Evolutionary conservation across 169 alveolate species (phyloP), one percentile per base, ranked within the genome.

Genomic region (Plasmodium berghei): DNA sequence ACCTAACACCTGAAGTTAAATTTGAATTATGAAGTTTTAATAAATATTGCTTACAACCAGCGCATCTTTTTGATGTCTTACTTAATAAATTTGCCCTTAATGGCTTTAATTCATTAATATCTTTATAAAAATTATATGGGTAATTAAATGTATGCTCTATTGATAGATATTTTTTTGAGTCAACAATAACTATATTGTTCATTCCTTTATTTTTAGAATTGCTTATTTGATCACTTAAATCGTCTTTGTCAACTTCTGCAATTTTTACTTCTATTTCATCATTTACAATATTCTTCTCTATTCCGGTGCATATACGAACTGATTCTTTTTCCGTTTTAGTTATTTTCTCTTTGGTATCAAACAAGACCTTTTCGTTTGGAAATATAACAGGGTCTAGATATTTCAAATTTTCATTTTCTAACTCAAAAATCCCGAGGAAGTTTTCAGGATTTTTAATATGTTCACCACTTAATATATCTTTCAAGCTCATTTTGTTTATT

Each of bases 111-210:
- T 49, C 66, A 48, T n/a, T 34, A 8, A 77, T 26, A 46, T 70
- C 72, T 52, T 77, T 77, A 40, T 77, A 77, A 77, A 49, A 77
- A 77, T 77, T 77, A 42, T 64, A 77, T 6, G 89, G 89, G 59
- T 77, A 77, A 28, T 63, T 67, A 9, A 63, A 22, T 16, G 55
- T 62, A 59, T 77, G 89, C 34, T 69, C 71, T 63, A 49, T 49
- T n/a, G 89, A 64, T 63, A 66, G 49, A 69, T 64, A 56, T 16
- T 58, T 77, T 10, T 63, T 16, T 16, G 77, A 20, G 16, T 77
- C 58, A 63, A 77, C 66, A 2, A 77, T 63, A 34, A 34, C 42
- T 54, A 63, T 20, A 56, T 28, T 49, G 14, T 10, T 10, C n/a
- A 63, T 58, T 20, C 12, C 52, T 9, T 49, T 54, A 18, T 49